Conservation (phyloP, 371 early-diverging fungal genomes). For the Conidiobolus incongruus region DNA sequence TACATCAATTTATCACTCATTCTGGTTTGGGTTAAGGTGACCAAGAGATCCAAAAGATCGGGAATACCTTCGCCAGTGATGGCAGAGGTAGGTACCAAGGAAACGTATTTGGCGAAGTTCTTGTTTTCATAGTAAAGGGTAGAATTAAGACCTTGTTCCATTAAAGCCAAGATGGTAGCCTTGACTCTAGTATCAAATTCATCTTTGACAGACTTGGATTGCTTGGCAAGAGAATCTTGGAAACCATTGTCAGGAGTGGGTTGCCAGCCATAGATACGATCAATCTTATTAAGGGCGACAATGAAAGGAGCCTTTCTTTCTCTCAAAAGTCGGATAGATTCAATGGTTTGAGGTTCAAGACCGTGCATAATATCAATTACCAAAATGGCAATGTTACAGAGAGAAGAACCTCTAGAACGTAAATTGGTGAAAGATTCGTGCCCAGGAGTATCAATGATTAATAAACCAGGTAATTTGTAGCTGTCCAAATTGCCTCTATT, state of each 20-base stretch:
- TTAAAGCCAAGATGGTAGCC: conserved; percentile 70
- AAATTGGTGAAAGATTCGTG: conserved; percentile 99
- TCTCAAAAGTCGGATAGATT: conserved; percentile 87
- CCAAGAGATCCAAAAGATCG: conserved; percentile 85
- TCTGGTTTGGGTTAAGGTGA: conserved; percentile 84
- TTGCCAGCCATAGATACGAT: conserved; percentile 96
- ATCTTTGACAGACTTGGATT: conserved; percentile 44
- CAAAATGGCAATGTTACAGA: conserved; percentile 99
- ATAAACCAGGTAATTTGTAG: conserved; percentile 88
- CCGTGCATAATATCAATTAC: conserved; percentile 99
- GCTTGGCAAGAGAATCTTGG: conserved; percentile 53
- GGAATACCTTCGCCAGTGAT: conserved; percentile 99
- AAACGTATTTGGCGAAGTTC: conserved; percentile 88
- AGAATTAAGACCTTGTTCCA: conserved; percentile 96
- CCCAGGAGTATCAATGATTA: conserved; percentile 99
- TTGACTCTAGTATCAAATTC: conserved; percentile 84
- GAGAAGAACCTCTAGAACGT: conserved; percentile 93
- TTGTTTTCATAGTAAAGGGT: conserved; percentile 90
- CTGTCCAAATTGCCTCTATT: conserved; percentile 6
- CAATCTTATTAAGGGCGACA: conserved; percentile 99
- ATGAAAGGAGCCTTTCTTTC: conserved; percentile 97
- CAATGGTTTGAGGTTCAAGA: conserved; percentile 97
- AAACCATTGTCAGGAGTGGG: conserved; percentile 63
- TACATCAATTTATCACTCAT: conserved; percentile 95
- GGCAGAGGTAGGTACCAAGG: conserved; percentile 98